These are phyloP conservation scores for Myriosclerotinia duriaeana DNA, from an alignment of 2,329 filamentous ascomycete species.

Conservation along the genomic window DNA sequence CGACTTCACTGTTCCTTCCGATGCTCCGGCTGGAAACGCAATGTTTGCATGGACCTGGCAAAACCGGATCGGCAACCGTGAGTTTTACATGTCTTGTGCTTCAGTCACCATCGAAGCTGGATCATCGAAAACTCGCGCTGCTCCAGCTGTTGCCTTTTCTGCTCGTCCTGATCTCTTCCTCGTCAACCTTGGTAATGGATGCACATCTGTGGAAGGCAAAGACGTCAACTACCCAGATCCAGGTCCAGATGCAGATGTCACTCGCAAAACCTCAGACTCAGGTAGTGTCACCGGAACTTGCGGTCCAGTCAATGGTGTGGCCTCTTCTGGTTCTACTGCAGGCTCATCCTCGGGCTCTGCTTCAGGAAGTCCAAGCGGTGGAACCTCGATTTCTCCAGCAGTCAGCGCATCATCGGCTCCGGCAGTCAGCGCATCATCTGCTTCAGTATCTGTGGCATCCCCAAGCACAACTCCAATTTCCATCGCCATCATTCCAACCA, in stretches of 20 bases:
- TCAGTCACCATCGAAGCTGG: slow-evolving; percentile 49
- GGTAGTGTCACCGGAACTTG: slow-evolving; percentile 34
- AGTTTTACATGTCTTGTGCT: slow-evolving; percentile 69
- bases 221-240: slow-evolving; percentile 57
- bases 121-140: slow-evolving; percentile 23
- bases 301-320: slow-evolving; percentile 31
- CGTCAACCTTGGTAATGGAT: slow-evolving; percentile 55
- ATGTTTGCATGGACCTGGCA: slow-evolving; percentile 54
- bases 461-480: slow-evolving; percentile 9
- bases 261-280: slow-evolving; percentile 21
- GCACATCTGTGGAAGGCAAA: slow-evolving; percentile 48
- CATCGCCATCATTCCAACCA: slow-evolving; percentile 13
- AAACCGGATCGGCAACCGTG: slow-evolving; percentile 59
- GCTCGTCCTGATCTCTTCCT: slow-evolving; percentile 57
- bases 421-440: not conserved
- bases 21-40: slow-evolving; percentile 28
- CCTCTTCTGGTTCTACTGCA: slow-evolving; percentile 23
- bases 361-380: not conserved
- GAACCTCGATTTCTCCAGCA: not conserved
- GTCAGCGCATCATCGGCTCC: not conserved
- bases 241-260: slow-evolving; percentile 46
- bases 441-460: not conserved
- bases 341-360: slow-evolving; percentile 9
- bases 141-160: slow-evolving; percentile 43
- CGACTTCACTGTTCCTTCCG: slow-evolving; percentile 19